Percentiles rank a stretch among this genome's conserved stretches.
Conservation (phyloP, 2,329 filamentous ascomycete species). For the Gyromitra esculenta region DNA sequence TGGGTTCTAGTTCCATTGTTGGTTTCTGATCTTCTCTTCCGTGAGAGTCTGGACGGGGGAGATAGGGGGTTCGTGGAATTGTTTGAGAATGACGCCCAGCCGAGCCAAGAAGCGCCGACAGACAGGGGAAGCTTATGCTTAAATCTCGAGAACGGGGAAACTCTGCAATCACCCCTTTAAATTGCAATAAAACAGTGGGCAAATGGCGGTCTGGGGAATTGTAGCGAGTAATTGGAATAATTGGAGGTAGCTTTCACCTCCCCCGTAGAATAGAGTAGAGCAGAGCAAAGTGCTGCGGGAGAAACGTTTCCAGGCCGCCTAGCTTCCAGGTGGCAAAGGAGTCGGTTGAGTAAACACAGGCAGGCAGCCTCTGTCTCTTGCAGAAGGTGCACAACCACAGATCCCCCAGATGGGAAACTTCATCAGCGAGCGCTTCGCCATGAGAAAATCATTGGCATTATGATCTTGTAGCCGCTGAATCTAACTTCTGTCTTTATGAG, state of each 20-base stretch:
- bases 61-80: slow-evolving; percentile 29
- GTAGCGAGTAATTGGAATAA: slow-evolving; percentile 3
- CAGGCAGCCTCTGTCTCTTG: not conserved
- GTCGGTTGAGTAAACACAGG: slow-evolving; percentile 29
- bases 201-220: slow-evolving; percentile 3
- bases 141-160: not conserved
- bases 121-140: not conserved
- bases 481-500: not conserved
- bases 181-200: not conserved
- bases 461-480: not conserved
- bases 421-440: not conserved
- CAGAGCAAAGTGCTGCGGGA: not conserved
- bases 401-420: slow-evolving; percentile 14
- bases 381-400: not conserved
- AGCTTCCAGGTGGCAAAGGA: slow-evolving; percentile 29
- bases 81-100: slow-evolving; percentile 5
- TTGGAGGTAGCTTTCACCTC: not conserved
- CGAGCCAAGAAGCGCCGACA: slow-evolving; percentile 20
- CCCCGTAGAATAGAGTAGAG: not conserved
- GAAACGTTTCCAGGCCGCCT: too few species aligned
- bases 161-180: not conserved
- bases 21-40: not conserved
- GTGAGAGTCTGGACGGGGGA: not conserved
- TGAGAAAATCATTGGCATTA: not conserved
- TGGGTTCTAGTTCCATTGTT: slow-evolving; percentile 46